Percentiles rank a stretch among this genome's conserved stretches.
These are phyloP conservation scores for Fonsecaea erecta DNA, from an alignment of 2,329 filamentous ascomycete species.

Conservation along the genomic window DNA sequence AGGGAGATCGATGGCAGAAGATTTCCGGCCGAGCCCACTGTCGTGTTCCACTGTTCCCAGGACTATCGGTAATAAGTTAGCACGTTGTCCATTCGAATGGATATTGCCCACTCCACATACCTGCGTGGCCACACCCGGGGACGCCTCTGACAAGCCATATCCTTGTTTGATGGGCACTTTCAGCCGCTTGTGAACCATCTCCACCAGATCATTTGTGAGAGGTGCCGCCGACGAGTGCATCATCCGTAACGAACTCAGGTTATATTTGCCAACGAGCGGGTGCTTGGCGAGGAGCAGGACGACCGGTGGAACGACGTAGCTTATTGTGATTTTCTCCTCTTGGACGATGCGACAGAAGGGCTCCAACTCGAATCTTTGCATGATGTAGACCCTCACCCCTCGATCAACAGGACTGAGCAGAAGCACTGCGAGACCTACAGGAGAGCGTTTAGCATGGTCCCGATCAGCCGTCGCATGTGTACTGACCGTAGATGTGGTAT, in stretches of 20 bases:
- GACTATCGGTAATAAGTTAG: conserved; percentile 59
- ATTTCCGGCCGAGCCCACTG: conserved; percentile 70
- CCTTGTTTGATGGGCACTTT: conserved; percentile 82
- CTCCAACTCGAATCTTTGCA: conserved; percentile 80
- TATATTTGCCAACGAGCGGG: conserved; percentile 75
- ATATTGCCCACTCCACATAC: conserved; percentile 66
- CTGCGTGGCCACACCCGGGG: conserved; percentile 59
- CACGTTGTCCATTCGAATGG: conserved; percentile 60
- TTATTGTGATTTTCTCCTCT: conserved; percentile 72
- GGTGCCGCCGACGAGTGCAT: conserved; percentile 86
- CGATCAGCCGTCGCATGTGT: not conserved
- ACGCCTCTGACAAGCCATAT: conserved; percentile 86
- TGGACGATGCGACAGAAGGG: conserved; percentile 77
- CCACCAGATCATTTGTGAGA: conserved; percentile 76
- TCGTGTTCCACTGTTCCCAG: conserved; percentile 72
- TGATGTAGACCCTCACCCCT: conserved; percentile 70
- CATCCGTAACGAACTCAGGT: conserved; percentile 79
- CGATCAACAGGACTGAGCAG: conserved; percentile 61
- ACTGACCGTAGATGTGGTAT: conserved; percentile 77
- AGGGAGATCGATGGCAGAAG: conserved; percentile 72
- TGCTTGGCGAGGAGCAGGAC: conserved; percentile 78
- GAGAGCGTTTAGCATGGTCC: not conserved
- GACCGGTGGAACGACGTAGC: conserved; percentile 82
- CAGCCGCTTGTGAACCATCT: conserved; percentile 73
- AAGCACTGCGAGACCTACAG: conserved; percentile 71